phyloP scores from a whole-genome alignment of 1,139 yeast genomes.

The Debaryomyces singareniensis region DNA sequence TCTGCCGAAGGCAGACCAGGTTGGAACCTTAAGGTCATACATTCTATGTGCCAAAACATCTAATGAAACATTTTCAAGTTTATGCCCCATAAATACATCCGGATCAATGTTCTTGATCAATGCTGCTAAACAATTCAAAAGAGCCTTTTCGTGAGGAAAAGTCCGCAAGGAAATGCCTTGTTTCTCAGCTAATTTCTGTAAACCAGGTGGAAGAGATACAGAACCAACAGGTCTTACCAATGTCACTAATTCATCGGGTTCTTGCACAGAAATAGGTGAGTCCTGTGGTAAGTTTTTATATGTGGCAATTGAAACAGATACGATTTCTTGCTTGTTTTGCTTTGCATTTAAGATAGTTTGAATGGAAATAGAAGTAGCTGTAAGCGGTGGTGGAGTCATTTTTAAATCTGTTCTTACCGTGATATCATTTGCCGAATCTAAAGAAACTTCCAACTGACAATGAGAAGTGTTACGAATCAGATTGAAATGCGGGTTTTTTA shows the following conservation, averaged over 20 bases:
- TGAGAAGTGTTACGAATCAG: slow-evolving; percentile 66
- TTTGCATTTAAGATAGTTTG: slow-evolving; percentile 72
- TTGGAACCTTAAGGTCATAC: slow-evolving; percentile 62
- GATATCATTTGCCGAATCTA: slow-evolving; percentile 44
- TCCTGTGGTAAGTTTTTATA: slow-evolving; percentile 66
- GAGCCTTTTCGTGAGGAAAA: slow-evolving; percentile 67
- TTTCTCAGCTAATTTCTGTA: slow-evolving; percentile 51
- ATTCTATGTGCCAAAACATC: slow-evolving; percentile 81
- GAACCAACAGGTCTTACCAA: slow-evolving; percentile 69
- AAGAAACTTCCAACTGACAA: slow-evolving; percentile 69
- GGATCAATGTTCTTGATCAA: slow-evolving; percentile 73
- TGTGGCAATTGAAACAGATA: slow-evolving; percentile 72
- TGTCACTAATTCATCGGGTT: slow-evolving; percentile 57
- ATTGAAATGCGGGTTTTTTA: slow-evolving; percentile 56
- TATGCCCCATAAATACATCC: slow-evolving; percentile 85
- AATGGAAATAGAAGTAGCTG: slow-evolving; percentile 67
- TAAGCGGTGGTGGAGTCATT: slow-evolving; percentile 55
- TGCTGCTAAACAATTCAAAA: slow-evolving; percentile 70
- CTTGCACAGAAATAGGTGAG: slow-evolving; percentile 51
- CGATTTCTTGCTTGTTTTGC: slow-evolving; percentile 79
- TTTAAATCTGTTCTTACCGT: slow-evolving; percentile 45
- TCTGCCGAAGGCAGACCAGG: slow-evolving; percentile 86
- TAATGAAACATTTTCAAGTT: slow-evolving; percentile 69
- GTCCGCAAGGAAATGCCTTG: slow-evolving; percentile 43
- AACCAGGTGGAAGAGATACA: slow-evolving; percentile 66